Evolutionary conservation across 495 filamentous ascomycete genomes (phyloP).

Genomic region (Aspergillus affinis): DNA sequence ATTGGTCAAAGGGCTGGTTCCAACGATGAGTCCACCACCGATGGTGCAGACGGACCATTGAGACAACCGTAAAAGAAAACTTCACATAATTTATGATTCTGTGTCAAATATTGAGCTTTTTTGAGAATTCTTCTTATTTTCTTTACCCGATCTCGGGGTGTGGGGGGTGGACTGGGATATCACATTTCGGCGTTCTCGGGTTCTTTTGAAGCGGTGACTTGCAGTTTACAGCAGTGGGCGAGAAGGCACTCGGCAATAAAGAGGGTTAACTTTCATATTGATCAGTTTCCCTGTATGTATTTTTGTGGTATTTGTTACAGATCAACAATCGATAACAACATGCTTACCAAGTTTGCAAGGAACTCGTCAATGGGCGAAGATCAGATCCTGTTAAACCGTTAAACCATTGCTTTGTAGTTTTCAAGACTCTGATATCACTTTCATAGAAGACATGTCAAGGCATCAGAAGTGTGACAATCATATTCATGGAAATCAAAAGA

Average conservation of each 20-base stretch:
- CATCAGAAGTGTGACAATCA: no score
- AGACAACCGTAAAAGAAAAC: constrained; percentile 9
- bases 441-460: no score
- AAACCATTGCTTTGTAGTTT: not conserved
- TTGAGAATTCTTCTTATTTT: constrained; percentile 8
- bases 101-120: constrained; percentile 18
- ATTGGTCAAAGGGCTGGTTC: constrained; percentile 33
- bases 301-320: not conserved
- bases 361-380: not conserved
- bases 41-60: constrained; percentile 23
- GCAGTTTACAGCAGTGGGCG: not conserved
- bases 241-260: constrained; percentile 3
- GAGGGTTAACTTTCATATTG: not conserved
- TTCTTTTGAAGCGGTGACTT: constrained; percentile 4
- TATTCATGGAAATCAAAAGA: not conserved
- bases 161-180: constrained; percentile 17
- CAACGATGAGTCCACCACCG: constrained; percentile 25
- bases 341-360: not conserved
- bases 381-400: no score
- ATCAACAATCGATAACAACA: not conserved
- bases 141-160: not conserved
- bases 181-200: constrained; percentile 9
- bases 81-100: constrained; percentile 12
- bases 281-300: not conserved
- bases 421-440: not conserved